Percentiles rank a stretch among this genome's conserved stretches.
phyloP scores from a whole-genome alignment of 208 protist species.

The Trypanosoma vivax region DNA sequence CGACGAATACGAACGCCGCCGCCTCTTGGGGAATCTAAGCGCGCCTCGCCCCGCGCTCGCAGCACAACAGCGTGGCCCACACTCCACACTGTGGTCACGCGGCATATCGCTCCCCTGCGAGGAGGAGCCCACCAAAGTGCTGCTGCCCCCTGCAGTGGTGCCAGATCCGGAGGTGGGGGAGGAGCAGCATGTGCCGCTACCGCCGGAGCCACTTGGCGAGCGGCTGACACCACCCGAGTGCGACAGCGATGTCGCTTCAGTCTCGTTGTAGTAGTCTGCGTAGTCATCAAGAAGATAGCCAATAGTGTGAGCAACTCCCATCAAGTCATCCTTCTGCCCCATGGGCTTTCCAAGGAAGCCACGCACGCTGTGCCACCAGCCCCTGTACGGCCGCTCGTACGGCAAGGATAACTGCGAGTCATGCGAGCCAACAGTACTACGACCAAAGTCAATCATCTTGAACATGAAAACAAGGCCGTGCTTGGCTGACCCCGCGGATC shows the following conservation, averaged over 20 bases:
- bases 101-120: too few species aligned
- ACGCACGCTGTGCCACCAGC: conserved; percentile 32
- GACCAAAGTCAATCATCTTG: conserved; percentile 28
- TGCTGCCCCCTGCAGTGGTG: too few species aligned
- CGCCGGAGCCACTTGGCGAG: too few species aligned
- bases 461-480: conserved; percentile 13
- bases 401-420: background rate
- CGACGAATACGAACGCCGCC: conserved; percentile 14
- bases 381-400: conserved; percentile 24
- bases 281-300: conserved; percentile 34
- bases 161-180: too few species aligned
- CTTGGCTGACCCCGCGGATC: too few species aligned
- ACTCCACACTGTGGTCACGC: too few species aligned
- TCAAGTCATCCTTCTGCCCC: conserved; percentile 31
- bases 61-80: too few species aligned
- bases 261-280: background rate
- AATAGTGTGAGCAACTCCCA: conserved; percentile 26
- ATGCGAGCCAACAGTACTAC: conserved; percentile 7
- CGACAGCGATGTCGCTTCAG: background rate
- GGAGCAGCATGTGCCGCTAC: too few species aligned
- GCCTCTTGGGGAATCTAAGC: background rate
- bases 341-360: conserved; percentile 32
- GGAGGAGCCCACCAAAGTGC: too few species aligned
- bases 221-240: too few species aligned
- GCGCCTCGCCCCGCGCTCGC: background rate